phyloP scores from a whole-genome alignment of 495 filamentous ascomycete genomes.

The Neurospora pannonica region DNA sequence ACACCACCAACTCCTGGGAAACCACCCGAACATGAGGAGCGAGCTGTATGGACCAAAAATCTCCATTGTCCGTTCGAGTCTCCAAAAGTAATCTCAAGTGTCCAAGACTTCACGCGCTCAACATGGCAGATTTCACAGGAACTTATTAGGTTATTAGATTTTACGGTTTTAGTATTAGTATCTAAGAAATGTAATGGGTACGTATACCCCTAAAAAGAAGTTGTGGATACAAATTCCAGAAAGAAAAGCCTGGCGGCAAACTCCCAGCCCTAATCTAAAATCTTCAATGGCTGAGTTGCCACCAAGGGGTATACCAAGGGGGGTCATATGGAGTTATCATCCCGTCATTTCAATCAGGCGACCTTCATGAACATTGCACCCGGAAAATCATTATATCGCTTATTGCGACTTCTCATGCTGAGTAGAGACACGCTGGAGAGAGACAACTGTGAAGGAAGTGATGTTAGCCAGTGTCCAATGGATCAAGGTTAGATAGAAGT shows the following conservation, averaged over 20 bases:
- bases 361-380: slow-evolving; percentile 6
- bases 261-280: slow-evolving; percentile 13
- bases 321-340: slow-evolving; percentile 8
- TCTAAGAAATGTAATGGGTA: slow-evolving; percentile 18
- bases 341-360: slow-evolving; percentile 6
- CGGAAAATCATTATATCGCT: slow-evolving; percentile 10
- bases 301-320: slow-evolving; percentile 6
- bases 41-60: background rate
- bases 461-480: slow-evolving; percentile 20
- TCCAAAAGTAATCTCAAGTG: background rate
- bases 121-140: background rate
- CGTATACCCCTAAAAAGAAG: slow-evolving; percentile 15
- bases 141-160: slow-evolving; percentile 4
- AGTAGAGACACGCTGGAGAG: slow-evolving; percentile 74
- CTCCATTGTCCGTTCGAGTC: background rate
- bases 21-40: background rate
- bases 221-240: slow-evolving; percentile 20
- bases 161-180: slow-evolving; percentile 33
- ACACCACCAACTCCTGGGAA: background rate
- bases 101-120: background rate
- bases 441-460: slow-evolving; percentile 46
- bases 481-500: background rate
- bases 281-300: slow-evolving; percentile 14
- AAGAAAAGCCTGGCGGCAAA: slow-evolving; percentile 21
- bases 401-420: slow-evolving; percentile 72